A percentile compares a stretch with the other conserved stretches of the same genome.
Conservation (phyloP, 768 basidiomycete genomes). For the Auricularia sp. region DNA sequence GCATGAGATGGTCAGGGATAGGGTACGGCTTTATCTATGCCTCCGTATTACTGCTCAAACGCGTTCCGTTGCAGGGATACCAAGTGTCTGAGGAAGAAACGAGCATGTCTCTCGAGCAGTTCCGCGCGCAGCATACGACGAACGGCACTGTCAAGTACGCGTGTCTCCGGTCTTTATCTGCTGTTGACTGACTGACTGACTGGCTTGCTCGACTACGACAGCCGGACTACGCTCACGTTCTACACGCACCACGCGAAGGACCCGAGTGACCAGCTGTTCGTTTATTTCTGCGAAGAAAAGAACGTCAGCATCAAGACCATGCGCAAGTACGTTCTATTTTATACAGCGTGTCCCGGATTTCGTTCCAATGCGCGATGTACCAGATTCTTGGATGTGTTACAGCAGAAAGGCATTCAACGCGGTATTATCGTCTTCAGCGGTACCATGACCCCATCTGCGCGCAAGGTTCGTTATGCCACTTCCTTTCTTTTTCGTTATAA, state of each 20-base stretch:
- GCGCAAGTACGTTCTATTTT: conserved; percentile 64
- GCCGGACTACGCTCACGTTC: conserved; percentile 85
- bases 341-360: neutral
- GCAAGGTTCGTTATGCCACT: conserved; percentile 52
- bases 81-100: conserved; percentile 92
- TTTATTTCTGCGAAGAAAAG: conserved; percentile 92
- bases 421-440: conserved; percentile 95
- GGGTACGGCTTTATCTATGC: conserved; percentile 44
- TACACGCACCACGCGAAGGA: conserved; percentile 66
- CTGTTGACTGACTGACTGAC: too few species aligned
- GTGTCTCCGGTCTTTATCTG: too few species aligned
- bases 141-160: conserved; percentile 78
- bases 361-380: neutral
- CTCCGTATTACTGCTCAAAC: conserved; percentile 10
- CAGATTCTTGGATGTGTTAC: conserved; percentile 82
- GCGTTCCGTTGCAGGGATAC: conserved; percentile 56
- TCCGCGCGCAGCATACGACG: conserved; percentile 59
- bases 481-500: neutral
- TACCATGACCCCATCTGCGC: conserved; percentile 93
- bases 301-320: conserved; percentile 97
- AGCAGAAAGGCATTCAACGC: conserved; percentile 80
- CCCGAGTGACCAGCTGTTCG: conserved; percentile 71
- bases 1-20: conserved; percentile 90
- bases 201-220: conserved; percentile 24
- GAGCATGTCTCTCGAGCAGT: conserved; percentile 72